A percentile compares a stretch with the other conserved stretches of the same genome.
Conservation (phyloP, 1,284 basidiomycete genomes). For the Neonothopanus nambi region DNA sequence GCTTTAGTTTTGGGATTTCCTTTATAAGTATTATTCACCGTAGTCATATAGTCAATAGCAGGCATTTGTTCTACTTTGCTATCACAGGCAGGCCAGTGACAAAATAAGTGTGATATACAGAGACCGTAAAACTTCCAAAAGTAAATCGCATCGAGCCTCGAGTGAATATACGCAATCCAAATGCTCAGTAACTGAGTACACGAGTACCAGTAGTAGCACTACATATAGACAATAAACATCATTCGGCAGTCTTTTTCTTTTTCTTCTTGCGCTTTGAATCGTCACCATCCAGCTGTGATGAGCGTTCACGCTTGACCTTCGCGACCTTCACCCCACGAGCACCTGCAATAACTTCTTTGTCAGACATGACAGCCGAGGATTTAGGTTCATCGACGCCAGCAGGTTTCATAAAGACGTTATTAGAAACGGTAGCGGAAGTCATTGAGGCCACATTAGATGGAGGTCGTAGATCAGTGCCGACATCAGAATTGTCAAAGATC, state of each 20-base stretch:
- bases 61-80: too few relatives aligned
- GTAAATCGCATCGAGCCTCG: too few relatives aligned
- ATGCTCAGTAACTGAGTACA: too few relatives aligned
- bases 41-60: background rate
- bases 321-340: constrained; percentile 23
- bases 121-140: too few relatives aligned
- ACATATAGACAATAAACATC: background rate
- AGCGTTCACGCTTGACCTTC: constrained; percentile 30
- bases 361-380: background rate
- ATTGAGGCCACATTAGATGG: constrained; percentile 12
- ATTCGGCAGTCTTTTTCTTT: constrained; percentile 23
- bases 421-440: constrained; percentile 10
- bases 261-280: constrained; percentile 36
- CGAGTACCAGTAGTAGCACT: background rate
- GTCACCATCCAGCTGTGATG: constrained; percentile 22
- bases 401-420: constrained; percentile 50
- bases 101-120: too few relatives aligned
- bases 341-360: constrained; percentile 22
- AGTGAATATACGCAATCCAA: too few relatives aligned
- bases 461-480: constrained; percentile 43
- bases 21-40: background rate
- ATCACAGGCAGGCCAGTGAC: too few relatives aligned
- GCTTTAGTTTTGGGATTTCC: constrained; percentile 10
- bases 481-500: constrained; percentile 50
- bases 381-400: constrained; percentile 53